Percentiles rank a stretch among this genome's conserved stretches.
Conservation (phyloP, 805 yeast species). For the Isabelozyma rhagii region DNA sequence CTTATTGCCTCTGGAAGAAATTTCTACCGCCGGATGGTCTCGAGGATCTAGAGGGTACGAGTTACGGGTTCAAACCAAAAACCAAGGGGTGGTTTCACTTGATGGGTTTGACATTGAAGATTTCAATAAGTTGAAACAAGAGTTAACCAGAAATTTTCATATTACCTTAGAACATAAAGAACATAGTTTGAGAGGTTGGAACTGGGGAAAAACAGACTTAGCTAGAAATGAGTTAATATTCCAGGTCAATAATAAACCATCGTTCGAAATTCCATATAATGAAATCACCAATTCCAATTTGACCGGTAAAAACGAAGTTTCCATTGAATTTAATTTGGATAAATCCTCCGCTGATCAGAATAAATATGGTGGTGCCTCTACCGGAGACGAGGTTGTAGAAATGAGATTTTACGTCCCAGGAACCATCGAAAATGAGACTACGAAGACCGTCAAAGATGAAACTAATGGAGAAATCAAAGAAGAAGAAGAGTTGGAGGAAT, state of each 20-base stretch:
- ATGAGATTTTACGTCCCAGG: conserved; percentile 93
- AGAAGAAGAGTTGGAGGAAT: conserved; percentile 42
- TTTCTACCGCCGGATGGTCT: conserved; percentile 82
- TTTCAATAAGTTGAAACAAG: conserved; percentile 75
- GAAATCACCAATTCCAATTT: conserved; percentile 81
- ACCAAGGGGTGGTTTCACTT: conserved; percentile 76
- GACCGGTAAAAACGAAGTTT: conserved; percentile 90
- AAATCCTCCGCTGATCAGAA: conserved; percentile 47
- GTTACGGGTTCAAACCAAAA: conserved; percentile 82
- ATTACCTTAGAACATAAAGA: conserved; percentile 77
- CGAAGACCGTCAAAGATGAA: conserved; percentile 17
- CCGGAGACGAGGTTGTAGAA: conserved; percentile 96
- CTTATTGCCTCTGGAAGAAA: conserved; percentile 81
- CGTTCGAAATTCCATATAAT: conserved; percentile 84
- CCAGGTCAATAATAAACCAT: conserved; percentile 81
- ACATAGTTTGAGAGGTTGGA: conserved; percentile 97
- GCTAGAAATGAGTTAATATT: conserved; percentile 90
- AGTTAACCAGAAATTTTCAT: conserved; percentile 72
- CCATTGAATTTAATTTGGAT: conserved; percentile 73
- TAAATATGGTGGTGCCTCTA: conserved; percentile 15
- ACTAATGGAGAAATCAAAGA: conserved; percentile 28
- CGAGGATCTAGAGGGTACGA: conserved; percentile 92
- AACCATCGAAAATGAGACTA: conserved; percentile 51
- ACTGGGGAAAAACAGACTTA: conserved; percentile 94
- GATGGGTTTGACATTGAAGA: conserved; percentile 93